Evolutionary conservation across 1,284 basidiomycete species (phyloP).

Genomic region (Anthracocystis panici-leucophaei): DNA sequence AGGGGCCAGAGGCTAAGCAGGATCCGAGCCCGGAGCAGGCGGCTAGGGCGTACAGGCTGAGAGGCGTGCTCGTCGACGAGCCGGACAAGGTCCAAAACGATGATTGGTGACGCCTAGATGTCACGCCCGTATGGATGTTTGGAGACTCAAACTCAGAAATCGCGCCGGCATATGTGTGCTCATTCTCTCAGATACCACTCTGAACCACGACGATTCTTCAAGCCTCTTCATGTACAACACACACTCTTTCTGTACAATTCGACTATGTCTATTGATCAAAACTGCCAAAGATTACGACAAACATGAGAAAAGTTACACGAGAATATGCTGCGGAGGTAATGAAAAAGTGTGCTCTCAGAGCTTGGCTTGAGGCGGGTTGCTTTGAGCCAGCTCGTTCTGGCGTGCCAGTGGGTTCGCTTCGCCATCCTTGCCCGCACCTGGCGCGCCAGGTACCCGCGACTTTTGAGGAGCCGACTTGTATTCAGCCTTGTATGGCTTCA

Average conservation of each 20-base stretch:
- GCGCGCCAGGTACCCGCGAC: slow-evolving; percentile 39
- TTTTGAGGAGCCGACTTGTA: slow-evolving; percentile 68
- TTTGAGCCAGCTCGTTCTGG: slow-evolving; percentile 44
- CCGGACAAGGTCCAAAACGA: slow-evolving; percentile 8
- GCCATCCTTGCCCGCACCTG: slow-evolving; percentile 53
- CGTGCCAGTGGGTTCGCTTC: slow-evolving; percentile 47
- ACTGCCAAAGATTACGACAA: slow-evolving; percentile 11
- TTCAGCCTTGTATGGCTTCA: slow-evolving; percentile 53
- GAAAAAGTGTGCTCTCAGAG: slow-evolving; percentile 18
- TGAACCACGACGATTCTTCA: no score
- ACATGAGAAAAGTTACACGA: neutral
- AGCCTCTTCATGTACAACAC: neutral
- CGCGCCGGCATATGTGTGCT: neutral
- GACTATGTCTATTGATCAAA: slow-evolving; percentile 24
- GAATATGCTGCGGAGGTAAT: slow-evolving; percentile 7
- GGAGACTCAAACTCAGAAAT: neutral
- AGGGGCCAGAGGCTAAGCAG: slow-evolving; percentile 35
- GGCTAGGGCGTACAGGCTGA: slow-evolving; percentile 17
- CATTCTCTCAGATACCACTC: no score
- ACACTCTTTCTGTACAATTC: slow-evolving; percentile 14
- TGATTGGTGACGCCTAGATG: slow-evolving; percentile 18
- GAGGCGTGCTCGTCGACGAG: slow-evolving; percentile 28
- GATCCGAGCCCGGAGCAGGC: slow-evolving; percentile 35
- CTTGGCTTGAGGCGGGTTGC: slow-evolving; percentile 32
- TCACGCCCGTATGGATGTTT: no score